A percentile compares a stretch with the other conserved stretches of the same genome.
phyloP scores from a whole-genome alignment of 331 rosid genomes.

The Quercus lobata region DNA sequence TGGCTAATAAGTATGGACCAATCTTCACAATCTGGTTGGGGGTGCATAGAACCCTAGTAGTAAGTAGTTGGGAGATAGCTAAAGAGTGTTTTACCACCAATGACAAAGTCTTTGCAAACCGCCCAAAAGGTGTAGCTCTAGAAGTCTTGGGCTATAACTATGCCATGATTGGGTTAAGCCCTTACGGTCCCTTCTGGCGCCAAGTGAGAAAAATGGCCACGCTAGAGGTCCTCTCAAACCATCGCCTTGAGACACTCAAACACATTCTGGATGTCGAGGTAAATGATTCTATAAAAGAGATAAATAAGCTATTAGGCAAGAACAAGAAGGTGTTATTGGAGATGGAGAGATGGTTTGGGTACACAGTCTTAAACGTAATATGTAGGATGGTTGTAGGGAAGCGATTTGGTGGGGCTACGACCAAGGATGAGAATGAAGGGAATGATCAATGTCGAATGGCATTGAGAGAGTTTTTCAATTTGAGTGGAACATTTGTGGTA shows the following conservation, averaged over 20 bases:
- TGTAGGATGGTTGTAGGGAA: conserved; percentile 9
- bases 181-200: conserved; percentile 29
- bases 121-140: conserved; percentile 23
- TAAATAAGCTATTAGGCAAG: background rate
- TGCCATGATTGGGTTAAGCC: conserved; percentile 14
- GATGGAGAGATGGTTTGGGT: conserved; percentile 32
- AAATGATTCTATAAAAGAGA: background rate
- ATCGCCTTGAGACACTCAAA: background rate
- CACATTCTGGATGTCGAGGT: conserved; percentile 12
- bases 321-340: background rate
- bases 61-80: conserved; percentile 31
- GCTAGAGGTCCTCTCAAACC: conserved; percentile 4
- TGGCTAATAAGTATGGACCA: conserved; percentile 47
- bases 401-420: background rate
- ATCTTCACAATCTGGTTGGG: conserved; percentile 30
- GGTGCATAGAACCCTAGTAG: conserved; percentile 15
- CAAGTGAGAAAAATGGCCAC: conserved; percentile 5
- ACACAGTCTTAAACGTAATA: background rate
- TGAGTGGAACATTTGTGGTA: conserved; percentile 10
- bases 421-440: background rate
- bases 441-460: conserved; percentile 16
- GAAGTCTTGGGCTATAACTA: conserved; percentile 18
- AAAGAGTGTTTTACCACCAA: conserved; percentile 38
- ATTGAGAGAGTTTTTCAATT: conserved; percentile 14
- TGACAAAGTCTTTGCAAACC: conserved; percentile 39